These are phyloP conservation scores for Pseudogymnoascus pannorum DNA, from an alignment of 2,329 filamentous ascomycete species.

Conservation along the genomic window DNA sequence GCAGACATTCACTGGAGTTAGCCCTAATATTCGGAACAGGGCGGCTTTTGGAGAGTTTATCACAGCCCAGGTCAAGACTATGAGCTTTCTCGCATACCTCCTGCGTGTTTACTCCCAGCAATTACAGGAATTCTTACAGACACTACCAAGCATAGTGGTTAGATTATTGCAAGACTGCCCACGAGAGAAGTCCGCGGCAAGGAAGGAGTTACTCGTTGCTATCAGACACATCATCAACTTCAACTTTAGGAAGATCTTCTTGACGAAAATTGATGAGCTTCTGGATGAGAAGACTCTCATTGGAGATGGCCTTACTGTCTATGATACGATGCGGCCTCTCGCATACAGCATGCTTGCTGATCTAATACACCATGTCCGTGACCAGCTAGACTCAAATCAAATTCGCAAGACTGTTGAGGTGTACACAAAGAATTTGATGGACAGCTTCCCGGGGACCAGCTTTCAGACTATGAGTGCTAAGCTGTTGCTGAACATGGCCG, in stretches of 20 bases:
- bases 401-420: constrained; percentile 95
- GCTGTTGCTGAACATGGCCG: constrained; percentile 92
- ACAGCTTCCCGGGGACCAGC: constrained; percentile 93
- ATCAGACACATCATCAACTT: constrained; percentile 99
- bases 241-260: constrained; percentile 91
- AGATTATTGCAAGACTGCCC: constrained; percentile 89
- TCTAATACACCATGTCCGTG: constrained; percentile 91
- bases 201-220: constrained; percentile 92
- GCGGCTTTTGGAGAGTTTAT: constrained; percentile 96
- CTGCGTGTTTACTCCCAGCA: constrained; percentile 82
- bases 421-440: constrained; percentile 92
- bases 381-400: constrained; percentile 79
- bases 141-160: constrained; percentile 82
- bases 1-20: constrained; percentile 85
- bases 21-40: constrained; percentile 85
- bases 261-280: constrained; percentile 89
- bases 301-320: constrained; percentile 90
- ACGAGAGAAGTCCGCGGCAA: constrained; percentile 82
- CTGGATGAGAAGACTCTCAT: constrained; percentile 91
- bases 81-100: constrained; percentile 95
- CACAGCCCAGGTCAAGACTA: constrained; percentile 96
- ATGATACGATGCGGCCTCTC: constrained; percentile 90
- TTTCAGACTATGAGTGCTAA: constrained; percentile 99
- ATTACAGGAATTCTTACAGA: constrained; percentile 78
- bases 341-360: constrained; percentile 99